Percentiles rank a stretch among this genome's conserved stretches.
These are phyloP conservation scores for Hebeloma cylindrosporum DNA, from an alignment of 768 basidiomycete species.

Conservation along the genomic window DNA sequence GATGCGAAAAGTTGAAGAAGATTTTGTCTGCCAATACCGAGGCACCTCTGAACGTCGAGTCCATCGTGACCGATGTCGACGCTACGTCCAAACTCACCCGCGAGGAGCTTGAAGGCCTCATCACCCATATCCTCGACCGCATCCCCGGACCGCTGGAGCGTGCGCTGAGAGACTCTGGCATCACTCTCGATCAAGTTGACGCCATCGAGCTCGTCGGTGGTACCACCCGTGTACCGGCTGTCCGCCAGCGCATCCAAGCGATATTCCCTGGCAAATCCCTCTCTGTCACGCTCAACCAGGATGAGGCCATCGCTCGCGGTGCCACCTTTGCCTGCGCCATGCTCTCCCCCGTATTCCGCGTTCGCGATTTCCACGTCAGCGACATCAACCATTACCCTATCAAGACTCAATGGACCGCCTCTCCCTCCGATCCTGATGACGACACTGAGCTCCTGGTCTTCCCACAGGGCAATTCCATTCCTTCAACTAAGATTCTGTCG, in stretches of 20 bases:
- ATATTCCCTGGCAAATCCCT: conserved; percentile 84
- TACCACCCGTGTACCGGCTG: conserved; percentile 87
- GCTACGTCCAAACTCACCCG: conserved; percentile 83
- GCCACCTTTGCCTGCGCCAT: conserved; percentile 97
- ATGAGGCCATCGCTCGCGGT: conserved; percentile 94
- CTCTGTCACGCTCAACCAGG: conserved; percentile 93
- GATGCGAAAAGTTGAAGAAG: conserved; percentile 96
- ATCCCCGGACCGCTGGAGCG: conserved; percentile 74
- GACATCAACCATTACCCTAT: conserved; percentile 89
- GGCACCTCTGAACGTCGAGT: conserved; percentile 89
- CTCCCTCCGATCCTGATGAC: conserved; percentile 76
- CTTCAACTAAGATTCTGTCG: conserved; percentile 93
- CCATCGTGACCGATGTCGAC: conserved; percentile 94
- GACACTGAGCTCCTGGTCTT: conserved; percentile 93
- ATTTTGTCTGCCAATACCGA: conserved; percentile 92
- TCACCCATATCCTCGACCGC: conserved; percentile 71
- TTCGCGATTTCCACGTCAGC: conserved; percentile 88
- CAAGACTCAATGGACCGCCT: conserved; percentile 84
- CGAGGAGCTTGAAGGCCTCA: conserved; percentile 80
- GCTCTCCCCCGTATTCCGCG: conserved; percentile 96
- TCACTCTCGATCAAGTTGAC: conserved; percentile 84
- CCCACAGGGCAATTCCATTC: conserved; percentile 79
- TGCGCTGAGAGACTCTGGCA: conserved; percentile 78
- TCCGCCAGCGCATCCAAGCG: conserved; percentile 82
- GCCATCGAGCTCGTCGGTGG: conserved; percentile 94